Evolutionary conservation across 805 yeast genomes (phyloP), one percentile per base, ranked within the genome.

Genomic region (Yarrowia porcina): DNA sequence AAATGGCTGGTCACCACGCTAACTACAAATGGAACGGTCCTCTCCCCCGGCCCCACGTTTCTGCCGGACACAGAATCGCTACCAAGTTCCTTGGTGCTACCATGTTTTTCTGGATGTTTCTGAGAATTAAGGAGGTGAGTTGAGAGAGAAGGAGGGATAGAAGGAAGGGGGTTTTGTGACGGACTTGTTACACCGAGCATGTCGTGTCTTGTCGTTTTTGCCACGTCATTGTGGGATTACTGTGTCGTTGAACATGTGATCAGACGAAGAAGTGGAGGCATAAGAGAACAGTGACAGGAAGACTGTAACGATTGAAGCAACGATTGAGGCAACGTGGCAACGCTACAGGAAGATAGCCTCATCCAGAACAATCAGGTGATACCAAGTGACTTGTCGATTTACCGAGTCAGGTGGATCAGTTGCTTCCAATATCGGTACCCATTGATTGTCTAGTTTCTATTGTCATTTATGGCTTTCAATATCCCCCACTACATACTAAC

Each of bases 51-150:
- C 93, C 94, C 32, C 86, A 87, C 68, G 84, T 84, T 18, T 83
- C 84, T 41, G 76, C 82, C 2, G 75, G 81, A 42, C 81, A 86
- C 70, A 80, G 82, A 64, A 78, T 84, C 74, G 80, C 86, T 20
- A 82, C 89, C 49, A 86, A 87, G 69, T 73, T 80, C 20, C 79
- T 90, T 44, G 96, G 96, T 11, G 96, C 93, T 39, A 81, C 91
- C 61, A 86, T 88, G 89, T 88, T 94, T 89, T 90, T 89, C 75
- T 90, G 93, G 89, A 82, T 90, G 66, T 80, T 90, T 71, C 89
- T 88, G 80, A 81, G 96, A 73, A 79, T 88, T 47, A 85, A 87
- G 76, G 85, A 88, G 72, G 93, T 70, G 45, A 61, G 72, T 66
- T 32, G 7, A 10, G 11, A 1, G 10, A n/a, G 10, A 4, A 15